These are phyloP conservation scores for Aureobasidium sp. DNA, from an alignment of 2,329 filamentous ascomycete genomes.

Conservation along the genomic window DNA sequence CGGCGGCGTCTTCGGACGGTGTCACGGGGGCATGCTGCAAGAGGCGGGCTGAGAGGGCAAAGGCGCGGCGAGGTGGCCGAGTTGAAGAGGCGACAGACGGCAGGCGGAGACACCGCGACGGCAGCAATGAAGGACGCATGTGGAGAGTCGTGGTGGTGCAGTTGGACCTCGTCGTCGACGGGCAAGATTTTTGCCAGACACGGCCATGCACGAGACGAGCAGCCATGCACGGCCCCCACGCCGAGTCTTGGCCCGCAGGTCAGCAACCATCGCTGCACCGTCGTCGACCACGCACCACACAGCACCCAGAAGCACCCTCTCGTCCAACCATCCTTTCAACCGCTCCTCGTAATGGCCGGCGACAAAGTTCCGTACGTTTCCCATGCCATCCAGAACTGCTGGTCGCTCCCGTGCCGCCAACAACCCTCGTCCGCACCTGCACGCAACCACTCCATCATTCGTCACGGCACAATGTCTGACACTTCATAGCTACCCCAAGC, in stretches of 20 bases:
- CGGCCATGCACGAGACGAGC: not conserved
- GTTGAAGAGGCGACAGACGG: not conserved
- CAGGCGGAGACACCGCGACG: not conserved
- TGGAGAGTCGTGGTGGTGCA: constrained; percentile 10
- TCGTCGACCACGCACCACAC: not conserved
- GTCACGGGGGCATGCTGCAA: constrained; percentile 7
- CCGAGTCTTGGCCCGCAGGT: not conserved
- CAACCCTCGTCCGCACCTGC: not conserved
- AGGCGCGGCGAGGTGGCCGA: not conserved
- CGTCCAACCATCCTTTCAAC: constrained; percentile 5
- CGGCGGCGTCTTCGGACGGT: not conserved
- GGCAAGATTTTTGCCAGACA: constrained; percentile 9
- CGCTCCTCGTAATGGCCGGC: constrained; percentile 41
- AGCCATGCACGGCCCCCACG: not conserved
- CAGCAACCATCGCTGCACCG: not conserved
- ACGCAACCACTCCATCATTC: not conserved
- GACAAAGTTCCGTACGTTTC: constrained; percentile 61
- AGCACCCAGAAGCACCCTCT: constrained; percentile 12
- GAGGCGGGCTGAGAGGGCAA: constrained; percentile 4
- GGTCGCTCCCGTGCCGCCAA: not conserved
- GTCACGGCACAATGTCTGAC: not conserved
- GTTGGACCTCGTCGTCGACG: constrained; percentile 10
- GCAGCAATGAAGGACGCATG: constrained; percentile 5
- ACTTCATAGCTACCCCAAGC: constrained; percentile 75
- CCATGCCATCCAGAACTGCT: not conserved